Conservation (phyloP, 1,139 yeast genomes). For the Nadsonia starkeyi-henricii region DNA sequence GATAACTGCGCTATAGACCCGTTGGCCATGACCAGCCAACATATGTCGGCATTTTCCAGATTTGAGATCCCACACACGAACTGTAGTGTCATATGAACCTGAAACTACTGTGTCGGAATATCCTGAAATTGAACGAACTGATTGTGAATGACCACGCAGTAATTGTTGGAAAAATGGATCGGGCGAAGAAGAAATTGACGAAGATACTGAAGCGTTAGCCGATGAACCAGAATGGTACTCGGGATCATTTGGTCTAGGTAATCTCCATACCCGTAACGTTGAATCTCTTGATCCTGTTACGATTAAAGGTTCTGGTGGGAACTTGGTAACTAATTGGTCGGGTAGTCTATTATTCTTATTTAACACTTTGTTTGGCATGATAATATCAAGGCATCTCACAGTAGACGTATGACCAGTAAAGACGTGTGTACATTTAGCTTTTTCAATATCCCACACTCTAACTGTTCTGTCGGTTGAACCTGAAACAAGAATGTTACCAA, state of each 20-base stretch:
- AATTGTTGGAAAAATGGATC: conserved; percentile 71
- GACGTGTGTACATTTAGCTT: conserved; percentile 68
- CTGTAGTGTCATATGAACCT: conserved; percentile 84
- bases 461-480: conserved; percentile 91
- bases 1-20: conserved; percentile 76
- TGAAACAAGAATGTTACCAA: conserved; percentile 62
- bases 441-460: conserved; percentile 73
- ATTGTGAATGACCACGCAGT: conserved; percentile 69
- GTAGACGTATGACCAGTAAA: conserved; percentile 88
- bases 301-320: conserved; percentile 48
- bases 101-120: conserved; percentile 72
- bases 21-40: conserved; percentile 70
- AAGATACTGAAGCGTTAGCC: conserved; percentile 3
- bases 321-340: conserved; percentile 46
- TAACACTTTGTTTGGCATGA: conserved; percentile 37
- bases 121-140: conserved; percentile 83
- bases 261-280: conserved; percentile 77
- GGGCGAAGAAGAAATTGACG: conserved; percentile 6
- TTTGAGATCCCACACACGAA: conserved; percentile 82
- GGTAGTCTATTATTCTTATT: conserved; percentile 14
- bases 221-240: conserved; percentile 5
- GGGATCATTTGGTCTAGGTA: conserved; percentile 33
- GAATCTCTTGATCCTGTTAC: conserved; percentile 87
- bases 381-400: conserved; percentile 76
- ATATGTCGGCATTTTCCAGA: conserved; percentile 62